Percentiles rank a stretch among this genome's conserved stretches.
Conservation (phyloP, 306 rosid genomes). For the Delonix regia region DNA sequence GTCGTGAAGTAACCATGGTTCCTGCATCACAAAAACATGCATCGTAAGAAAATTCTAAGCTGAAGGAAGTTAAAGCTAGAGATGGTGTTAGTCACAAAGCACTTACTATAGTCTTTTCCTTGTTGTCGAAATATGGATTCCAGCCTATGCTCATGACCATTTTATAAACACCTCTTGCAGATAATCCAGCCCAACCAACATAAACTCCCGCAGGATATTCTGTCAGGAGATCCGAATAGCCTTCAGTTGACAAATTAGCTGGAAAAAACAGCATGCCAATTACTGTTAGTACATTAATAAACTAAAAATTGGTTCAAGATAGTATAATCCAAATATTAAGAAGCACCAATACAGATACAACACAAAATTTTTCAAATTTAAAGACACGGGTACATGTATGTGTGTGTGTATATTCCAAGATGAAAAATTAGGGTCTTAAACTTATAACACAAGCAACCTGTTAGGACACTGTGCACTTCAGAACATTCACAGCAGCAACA, state of each 20-base stretch:
- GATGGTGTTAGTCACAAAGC: conserved; percentile 2
- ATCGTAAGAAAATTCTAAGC: conserved; percentile 15
- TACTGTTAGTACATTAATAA: conserved; percentile 18
- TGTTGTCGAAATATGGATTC: conserved; percentile 88
- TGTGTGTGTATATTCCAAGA: no score
- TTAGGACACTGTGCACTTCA: no score
- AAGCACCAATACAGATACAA: no score
- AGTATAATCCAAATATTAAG: background rate
- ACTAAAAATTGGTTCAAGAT: conserved; percentile 11
- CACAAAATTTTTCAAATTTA: no score
- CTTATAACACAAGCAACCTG: conserved; percentile 30
- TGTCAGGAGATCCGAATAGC: conserved; percentile 62
- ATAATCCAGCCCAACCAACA: conserved; percentile 93
- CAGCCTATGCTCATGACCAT: conserved; percentile 97
- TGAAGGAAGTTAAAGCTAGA: conserved; percentile 19
- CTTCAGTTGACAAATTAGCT: conserved; percentile 84
- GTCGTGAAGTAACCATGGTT: conserved; percentile 96
- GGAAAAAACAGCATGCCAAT: conserved; percentile 38
- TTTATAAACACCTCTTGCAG: conserved; percentile 70
- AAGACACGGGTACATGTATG: no score
- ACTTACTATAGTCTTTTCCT: conserved; percentile 90
- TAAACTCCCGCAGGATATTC: conserved; percentile 89
- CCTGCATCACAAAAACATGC: conserved; percentile 50
- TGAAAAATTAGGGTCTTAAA: conserved; percentile 20
- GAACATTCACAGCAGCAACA: no score